phyloP scores from a whole-genome alignment of 371 early-diverging fungal genomes.

The Batrachochytrium dendrobatidis region DNA sequence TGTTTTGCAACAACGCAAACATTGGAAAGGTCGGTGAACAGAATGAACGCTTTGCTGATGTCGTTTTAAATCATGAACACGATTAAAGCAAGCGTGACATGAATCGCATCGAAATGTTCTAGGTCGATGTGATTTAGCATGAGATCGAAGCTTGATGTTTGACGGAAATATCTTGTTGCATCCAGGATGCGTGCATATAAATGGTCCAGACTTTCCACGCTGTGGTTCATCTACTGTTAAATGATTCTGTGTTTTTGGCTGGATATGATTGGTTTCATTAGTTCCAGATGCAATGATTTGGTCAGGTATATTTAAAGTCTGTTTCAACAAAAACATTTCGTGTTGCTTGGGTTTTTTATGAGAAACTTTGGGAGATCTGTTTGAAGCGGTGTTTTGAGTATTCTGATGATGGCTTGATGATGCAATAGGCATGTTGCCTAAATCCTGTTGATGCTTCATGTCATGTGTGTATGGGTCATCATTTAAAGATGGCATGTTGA shows the following conservation, averaged over 20 bases:
- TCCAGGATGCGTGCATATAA: not conserved
- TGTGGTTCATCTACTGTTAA: not conserved
- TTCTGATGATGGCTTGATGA: too few relatives aligned
- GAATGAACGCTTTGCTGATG: not conserved
- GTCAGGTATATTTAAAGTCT: too few relatives aligned
- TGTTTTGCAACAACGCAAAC: not conserved
- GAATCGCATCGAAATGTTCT: not conserved
- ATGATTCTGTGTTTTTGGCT: not conserved
- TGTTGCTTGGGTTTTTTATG: too few relatives aligned
- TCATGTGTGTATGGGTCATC: too few relatives aligned
- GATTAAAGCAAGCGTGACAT: conserved; percentile 3
- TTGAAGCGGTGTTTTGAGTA: too few relatives aligned
- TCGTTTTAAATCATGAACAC: not conserved
- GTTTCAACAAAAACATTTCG: too few relatives aligned
- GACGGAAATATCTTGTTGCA: not conserved
- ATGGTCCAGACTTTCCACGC: not conserved
- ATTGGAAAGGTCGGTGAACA: not conserved
- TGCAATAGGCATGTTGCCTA: too few relatives aligned
- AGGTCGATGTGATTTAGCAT: conserved; percentile 1
- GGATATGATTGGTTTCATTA: not conserved
- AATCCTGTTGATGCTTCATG: too few relatives aligned
- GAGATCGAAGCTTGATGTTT: not conserved
- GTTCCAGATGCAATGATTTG: too few relatives aligned
- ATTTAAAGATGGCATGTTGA: too few relatives aligned
- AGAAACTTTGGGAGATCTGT: too few relatives aligned